Percentiles rank a stretch among this genome's conserved stretches.
Conservation (phyloP, 1,139 yeast genomes). For the Candida neerlandica region DNA sequence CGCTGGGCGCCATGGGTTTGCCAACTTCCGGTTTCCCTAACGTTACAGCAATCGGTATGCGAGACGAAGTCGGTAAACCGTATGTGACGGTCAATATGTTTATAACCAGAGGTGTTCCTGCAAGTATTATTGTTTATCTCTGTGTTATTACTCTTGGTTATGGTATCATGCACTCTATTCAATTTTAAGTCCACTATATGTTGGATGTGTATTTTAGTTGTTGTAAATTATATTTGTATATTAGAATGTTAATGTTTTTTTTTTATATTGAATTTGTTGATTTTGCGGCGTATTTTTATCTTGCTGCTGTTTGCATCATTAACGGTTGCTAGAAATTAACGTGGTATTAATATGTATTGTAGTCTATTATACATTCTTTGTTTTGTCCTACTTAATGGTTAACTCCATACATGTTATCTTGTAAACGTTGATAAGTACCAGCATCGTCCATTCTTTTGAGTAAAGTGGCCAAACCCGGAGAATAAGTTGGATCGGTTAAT, state of each 20-base stretch:
- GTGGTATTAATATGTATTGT: not conserved
- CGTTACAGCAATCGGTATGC: slow-evolving; percentile 90
- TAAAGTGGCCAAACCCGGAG: slow-evolving; percentile 37
- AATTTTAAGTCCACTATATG: slow-evolving; percentile 32
- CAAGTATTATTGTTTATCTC: slow-evolving; percentile 63
- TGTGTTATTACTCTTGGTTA: slow-evolving; percentile 81
- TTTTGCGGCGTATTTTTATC: too few relatives aligned
- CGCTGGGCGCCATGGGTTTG: slow-evolving; percentile 93
- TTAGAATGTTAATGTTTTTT: not conserved
- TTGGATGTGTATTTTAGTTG: not conserved
- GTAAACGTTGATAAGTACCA: slow-evolving; percentile 37
- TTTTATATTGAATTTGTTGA: not conserved
- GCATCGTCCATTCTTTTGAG: slow-evolving; percentile 35
- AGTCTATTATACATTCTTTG: not conserved
- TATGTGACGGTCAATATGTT: slow-evolving; percentile 82
- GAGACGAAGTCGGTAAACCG: slow-evolving; percentile 86
- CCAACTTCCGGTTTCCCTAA: slow-evolving; percentile 98
- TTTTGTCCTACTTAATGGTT: not conserved
- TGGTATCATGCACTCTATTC: slow-evolving; percentile 61
- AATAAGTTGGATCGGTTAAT: slow-evolving; percentile 33
- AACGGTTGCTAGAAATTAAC: not conserved
- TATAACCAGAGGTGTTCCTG: slow-evolving; percentile 85
- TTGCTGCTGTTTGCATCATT: not conserved
- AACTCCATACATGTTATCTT: slow-evolving; percentile 37
- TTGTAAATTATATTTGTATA: not conserved